Evolutionary conservation across 352 stramenopile genomes (phyloP).

Genomic region (Phytophthora foliorum): DNA sequence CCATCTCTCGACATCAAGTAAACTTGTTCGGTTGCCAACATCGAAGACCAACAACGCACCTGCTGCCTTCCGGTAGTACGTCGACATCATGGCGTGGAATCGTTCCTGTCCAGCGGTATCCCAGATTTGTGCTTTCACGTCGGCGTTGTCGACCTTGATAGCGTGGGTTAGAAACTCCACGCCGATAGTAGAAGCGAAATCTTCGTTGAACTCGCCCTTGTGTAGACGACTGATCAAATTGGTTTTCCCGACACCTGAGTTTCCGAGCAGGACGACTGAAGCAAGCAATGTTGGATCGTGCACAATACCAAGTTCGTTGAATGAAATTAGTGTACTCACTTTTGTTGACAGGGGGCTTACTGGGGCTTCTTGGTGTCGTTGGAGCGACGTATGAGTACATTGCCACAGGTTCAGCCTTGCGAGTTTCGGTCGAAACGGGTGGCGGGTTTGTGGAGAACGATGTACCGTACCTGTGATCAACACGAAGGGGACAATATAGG

Average conservation of each 20-base stretch:
- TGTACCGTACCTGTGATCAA: slow-evolving; percentile 64
- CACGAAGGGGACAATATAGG: background rate
- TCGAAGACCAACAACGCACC: slow-evolving; percentile 86
- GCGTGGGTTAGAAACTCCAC: slow-evolving; percentile 91
- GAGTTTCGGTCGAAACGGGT: slow-evolving; percentile 48
- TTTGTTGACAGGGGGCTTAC: slow-evolving; percentile 71
- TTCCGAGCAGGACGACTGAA: slow-evolving; percentile 83
- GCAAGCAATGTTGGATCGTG: background rate
- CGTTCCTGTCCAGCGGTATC: slow-evolving; percentile 89
- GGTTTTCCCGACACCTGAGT: slow-evolving; percentile 89
- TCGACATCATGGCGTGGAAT: slow-evolving; percentile 91
- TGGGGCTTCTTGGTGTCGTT: slow-evolving; percentile 40
- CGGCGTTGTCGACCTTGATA: slow-evolving; percentile 70
- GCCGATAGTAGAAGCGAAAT: slow-evolving; percentile 88
- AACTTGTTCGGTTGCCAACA: slow-evolving; percentile 62
- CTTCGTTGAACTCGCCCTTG: slow-evolving; percentile 86
- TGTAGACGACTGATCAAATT: slow-evolving; percentile 85
- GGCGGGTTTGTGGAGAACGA: slow-evolving; percentile 62
- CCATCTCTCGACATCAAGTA: slow-evolving; percentile 72
- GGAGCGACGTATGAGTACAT: slow-evolving; percentile 7
- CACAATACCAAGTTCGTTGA: background rate
- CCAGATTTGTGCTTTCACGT: slow-evolving; percentile 91
- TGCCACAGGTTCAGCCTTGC: slow-evolving; percentile 37
- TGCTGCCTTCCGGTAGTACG: slow-evolving; percentile 89
- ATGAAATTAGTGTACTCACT: slow-evolving; percentile 44